A percentile compares a stretch with the other conserved stretches of the same genome.
Conservation (phyloP, 768 basidiomycete genomes). For the Leccinum aurantiacum region DNA sequence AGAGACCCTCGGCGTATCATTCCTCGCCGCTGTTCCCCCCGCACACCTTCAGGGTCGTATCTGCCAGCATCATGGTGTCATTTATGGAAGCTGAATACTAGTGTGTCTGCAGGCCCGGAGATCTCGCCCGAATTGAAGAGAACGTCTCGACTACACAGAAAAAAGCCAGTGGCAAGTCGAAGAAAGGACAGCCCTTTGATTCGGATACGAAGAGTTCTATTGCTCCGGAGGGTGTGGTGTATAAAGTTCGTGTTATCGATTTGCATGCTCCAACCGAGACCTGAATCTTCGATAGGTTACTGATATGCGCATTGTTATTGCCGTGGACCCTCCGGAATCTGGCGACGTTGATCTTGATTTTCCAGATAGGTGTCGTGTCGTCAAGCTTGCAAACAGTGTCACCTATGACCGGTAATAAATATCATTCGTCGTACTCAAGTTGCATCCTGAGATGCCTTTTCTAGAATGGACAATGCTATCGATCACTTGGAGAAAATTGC, state of each 20-base stretch:
- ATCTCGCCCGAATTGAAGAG: conserved; percentile 83
- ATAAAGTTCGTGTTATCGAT: conserved; percentile 52
- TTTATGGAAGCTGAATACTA: conserved; percentile 8
- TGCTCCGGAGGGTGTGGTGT: conserved; percentile 78
- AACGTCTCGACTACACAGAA: conserved; percentile 48
- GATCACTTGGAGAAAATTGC: conserved; percentile 57
- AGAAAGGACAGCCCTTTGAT: conserved; percentile 35
- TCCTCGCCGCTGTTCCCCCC: conserved; percentile 71
- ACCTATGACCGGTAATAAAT: conserved; percentile 76
- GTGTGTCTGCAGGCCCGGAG: conserved; percentile 63
- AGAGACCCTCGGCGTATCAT: conserved; percentile 81
- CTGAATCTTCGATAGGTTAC: conserved; percentile 53
- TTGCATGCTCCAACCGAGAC: background rate
- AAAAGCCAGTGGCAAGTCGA: conserved; percentile 47
- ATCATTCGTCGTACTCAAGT: background rate
- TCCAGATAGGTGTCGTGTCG: conserved; percentile 78
- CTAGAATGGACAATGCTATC: conserved; percentile 85
- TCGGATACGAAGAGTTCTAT: conserved; percentile 39
- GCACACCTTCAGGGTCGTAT: conserved; percentile 72
- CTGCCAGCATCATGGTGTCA: background rate
- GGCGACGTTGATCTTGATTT: conserved; percentile 68
- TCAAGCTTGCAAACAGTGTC: conserved; percentile 90
- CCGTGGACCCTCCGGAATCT: conserved; percentile 64
- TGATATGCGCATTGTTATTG: conserved; percentile 78
- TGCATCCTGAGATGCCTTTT: conserved; percentile 2